Evolutionary conservation across 1,284 basidiomycete species (phyloP).

Genomic region (Ustilago nuda): DNA sequence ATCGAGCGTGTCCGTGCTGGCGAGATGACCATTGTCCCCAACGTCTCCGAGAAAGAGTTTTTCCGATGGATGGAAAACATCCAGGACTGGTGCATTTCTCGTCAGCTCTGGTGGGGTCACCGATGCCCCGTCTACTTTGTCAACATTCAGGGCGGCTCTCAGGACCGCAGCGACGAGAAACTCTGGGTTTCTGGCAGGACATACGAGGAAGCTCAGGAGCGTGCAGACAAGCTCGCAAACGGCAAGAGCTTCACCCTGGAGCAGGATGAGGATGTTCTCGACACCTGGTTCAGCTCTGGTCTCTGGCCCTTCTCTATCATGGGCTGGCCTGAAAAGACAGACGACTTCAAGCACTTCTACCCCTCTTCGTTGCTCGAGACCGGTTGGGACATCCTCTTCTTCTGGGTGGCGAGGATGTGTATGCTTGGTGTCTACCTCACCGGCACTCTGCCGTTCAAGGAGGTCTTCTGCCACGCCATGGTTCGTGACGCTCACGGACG

Average conservation of each 20-base stretch:
- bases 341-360: constrained; percentile 76
- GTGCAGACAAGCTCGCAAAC: constrained; percentile 80
- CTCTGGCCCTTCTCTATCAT: constrained; percentile 98
- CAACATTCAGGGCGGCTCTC: constrained; percentile 81
- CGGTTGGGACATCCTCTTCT: constrained; percentile 99
- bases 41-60: constrained; percentile 91
- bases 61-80: constrained; percentile 95
- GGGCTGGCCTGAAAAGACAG: constrained; percentile 85
- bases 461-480: constrained; percentile 99
- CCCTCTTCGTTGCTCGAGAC: constrained; percentile 92
- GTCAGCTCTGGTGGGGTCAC: constrained; percentile 99
- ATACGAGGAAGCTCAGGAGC: constrained; percentile 81
- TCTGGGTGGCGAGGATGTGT: constrained; percentile 99
- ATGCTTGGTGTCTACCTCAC: constrained; percentile 92
- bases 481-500: constrained; percentile 97
- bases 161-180: constrained; percentile 72
- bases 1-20: constrained; percentile 78
- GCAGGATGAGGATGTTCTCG: constrained; percentile 97
- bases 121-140: constrained; percentile 95
- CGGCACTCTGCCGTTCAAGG: constrained; percentile 90
- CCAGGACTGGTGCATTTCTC: constrained; percentile 99
- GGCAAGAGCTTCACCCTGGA: constrained; percentile 80
- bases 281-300: constrained; percentile 99
- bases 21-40: constrained; percentile 77
- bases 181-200: constrained; percentile 87